Base-by-base conservation (phyloP, 2,329 filamentous ascomycete genomes). In the Dactylellina cionopaga region DNA sequence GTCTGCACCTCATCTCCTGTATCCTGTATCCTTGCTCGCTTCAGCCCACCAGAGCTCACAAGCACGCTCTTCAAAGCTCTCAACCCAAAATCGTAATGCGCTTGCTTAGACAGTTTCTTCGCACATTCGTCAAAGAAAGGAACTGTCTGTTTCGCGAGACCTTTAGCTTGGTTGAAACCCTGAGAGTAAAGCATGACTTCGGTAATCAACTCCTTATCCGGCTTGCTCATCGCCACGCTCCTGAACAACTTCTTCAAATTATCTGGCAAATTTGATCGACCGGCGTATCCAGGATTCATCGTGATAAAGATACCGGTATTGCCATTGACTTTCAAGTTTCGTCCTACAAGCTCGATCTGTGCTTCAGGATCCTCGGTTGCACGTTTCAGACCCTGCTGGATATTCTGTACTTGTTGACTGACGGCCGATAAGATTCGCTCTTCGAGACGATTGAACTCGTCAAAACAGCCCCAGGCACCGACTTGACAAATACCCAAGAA, bases 131-230 rank as follows among this genome's bases (percentile, higher is more conserved):
- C 95, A 81, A 99, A 99, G 85, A 99, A 99, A 0, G 95, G 96
- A 22, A 99, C 95, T 0, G 94, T 96, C 77, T 98, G 92, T 79
- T 94, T 95, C 1, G 95, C 96, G 3, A 99, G 85, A 70, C 89
- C 84, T 82, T 98, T 99, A 33, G 95, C 95, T 80, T 96, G 92
- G 78, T 92, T 96, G 85, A 99, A 99, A 79, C 95, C 95, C 81
- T 99, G 95, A 0, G 96, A 99, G 85, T 97, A 99, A 33, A 99
- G 88, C 96, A 99, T 99, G 78, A 99, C 95, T 83, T 99, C 95
- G 33, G 95, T 92, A 81, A 99, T 99, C 66, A 99, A 90, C 81
- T 99, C 96, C 82, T 99, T 99, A 84, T 99, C 96, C 0, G 95
- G 95, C 82, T 98, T 99, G 9, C 95, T 99, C 95, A 99, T 99